Base-by-base conservation (phyloP, 1,284 basidiomycete species). In the Malassezia arunalokei region DNA sequence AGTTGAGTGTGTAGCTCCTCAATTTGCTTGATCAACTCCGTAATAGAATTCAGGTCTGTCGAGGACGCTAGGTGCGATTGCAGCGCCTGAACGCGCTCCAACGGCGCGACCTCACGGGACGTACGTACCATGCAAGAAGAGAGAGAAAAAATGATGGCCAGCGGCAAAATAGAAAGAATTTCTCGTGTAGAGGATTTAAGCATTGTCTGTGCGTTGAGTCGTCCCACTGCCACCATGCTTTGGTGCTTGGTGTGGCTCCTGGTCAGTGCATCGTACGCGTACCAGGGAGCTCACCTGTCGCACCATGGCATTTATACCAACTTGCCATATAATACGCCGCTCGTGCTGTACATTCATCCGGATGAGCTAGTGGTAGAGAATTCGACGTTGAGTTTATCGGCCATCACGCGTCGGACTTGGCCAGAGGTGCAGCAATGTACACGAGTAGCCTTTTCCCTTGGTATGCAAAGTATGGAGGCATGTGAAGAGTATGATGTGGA, bases 31-130 rank as follows among this genome's bases (percentile, higher is more conserved):
- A 50, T 27, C 6, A 55, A 43, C 30, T 49, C 43, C 3, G 48
- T 43, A n/a, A 55, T 15, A 2, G 53, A 47, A 17, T 55, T 55
- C 8, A 55, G 28, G 24, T 55, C 48, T n/a, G 53, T 55, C 5
- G 53, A 50, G 5, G 32, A 29, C 1, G 53, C 47, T 7, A 55
- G 43, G 15, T 28, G 38, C 31, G 38, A 32, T 40, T 55, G 53
- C 40, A 45, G 28, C 32, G 37, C 48, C 37, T 50, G 45, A 28
- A 55, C 48, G 35, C 48, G 27, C 30, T 45, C 47, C 27, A 55
- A n/a, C 14, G 52, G 39, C 39, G 39, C 20, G 39, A 15, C 33
- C 5, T 35, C 33, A 2, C 33, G 33, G 15, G 20, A 2, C 20
- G 20, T 24, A 24, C 20, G 20, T 24, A 24, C 20, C 20, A 24